phyloP scores from a whole-genome alignment of 2,329 filamentous ascomycete species.

The Phaeomoniella chlamydospora region DNA sequence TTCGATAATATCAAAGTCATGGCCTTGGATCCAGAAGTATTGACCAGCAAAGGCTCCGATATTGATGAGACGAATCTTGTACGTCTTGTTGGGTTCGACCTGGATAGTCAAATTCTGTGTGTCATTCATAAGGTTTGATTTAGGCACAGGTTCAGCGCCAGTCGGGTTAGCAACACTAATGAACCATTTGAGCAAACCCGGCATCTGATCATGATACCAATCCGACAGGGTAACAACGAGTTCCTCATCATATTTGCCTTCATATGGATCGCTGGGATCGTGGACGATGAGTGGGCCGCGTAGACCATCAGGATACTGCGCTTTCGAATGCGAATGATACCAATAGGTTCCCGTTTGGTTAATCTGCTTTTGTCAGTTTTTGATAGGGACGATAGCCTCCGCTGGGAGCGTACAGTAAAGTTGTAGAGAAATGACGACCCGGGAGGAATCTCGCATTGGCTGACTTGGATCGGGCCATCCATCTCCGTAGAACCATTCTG shows the following conservation, averaged over 20 bases:
- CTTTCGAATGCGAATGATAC: conserved; percentile 59
- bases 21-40: conserved; percentile 31
- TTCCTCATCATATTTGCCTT: conserved; percentile 46
- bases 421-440: conserved; percentile 55
- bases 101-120: conserved; percentile 43
- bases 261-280: conserved; percentile 46
- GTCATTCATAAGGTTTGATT: conserved; percentile 59
- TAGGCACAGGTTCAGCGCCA: conserved; percentile 50
- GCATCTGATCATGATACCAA: conserved; percentile 53
- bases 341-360: conserved; percentile 62
- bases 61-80: conserved; percentile 58
- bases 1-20: conserved; percentile 54
- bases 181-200: conserved; percentile 30
- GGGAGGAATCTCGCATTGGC: conserved; percentile 52
- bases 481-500: conserved; percentile 54
- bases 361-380: conserved; percentile 18
- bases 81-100: conserved; percentile 54
- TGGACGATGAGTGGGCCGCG: conserved; percentile 51
- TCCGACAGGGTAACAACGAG: conserved; percentile 51
- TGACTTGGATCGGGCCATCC: conserved; percentile 54
- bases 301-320: conserved; percentile 58
- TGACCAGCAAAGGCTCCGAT: conserved; percentile 52
- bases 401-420: conserved; percentile 38
- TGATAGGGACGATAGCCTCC: not conserved
- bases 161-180: conserved; percentile 31